Evolutionary conservation across 495 filamentous ascomycete species (phyloP).

Genomic region (Staphylotrichum longicolle): DNA sequence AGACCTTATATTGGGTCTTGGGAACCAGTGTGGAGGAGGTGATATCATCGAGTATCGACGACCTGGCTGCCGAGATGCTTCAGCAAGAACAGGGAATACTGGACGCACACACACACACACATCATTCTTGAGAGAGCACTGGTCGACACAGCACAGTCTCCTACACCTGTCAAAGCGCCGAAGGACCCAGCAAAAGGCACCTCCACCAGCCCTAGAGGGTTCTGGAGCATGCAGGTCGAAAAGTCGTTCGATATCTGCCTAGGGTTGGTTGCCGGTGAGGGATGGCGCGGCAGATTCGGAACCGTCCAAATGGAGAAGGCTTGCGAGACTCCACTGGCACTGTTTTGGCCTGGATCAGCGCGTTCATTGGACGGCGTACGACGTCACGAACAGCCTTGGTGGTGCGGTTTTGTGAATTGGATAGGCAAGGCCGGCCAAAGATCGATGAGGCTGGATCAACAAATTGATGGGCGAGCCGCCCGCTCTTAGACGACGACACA

Average conservation of each 20-base stretch:
- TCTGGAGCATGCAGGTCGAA: background rate
- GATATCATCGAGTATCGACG: too few relatives aligned
- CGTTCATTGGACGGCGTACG: constrained; percentile 11
- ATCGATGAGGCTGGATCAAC: too few relatives aligned
- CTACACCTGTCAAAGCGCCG: background rate
- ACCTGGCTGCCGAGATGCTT: too few relatives aligned
- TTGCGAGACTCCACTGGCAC: background rate
- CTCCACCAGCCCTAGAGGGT: background rate
- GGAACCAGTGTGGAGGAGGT: background rate
- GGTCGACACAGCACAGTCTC: too few relatives aligned
- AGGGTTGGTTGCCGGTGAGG: background rate
- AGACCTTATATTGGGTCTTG: background rate
- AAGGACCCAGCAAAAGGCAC: background rate
- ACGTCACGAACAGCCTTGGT: background rate
- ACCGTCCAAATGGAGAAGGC: background rate
- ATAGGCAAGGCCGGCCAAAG: too few relatives aligned
- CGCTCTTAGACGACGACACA: too few relatives aligned
- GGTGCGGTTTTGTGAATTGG: too few relatives aligned
- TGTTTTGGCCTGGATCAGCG: background rate
- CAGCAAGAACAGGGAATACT: too few relatives aligned
- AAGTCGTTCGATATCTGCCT: background rate
- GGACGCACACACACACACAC: too few relatives aligned
- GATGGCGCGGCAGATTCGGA: too few relatives aligned
- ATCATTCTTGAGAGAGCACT: too few relatives aligned
- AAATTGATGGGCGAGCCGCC: too few relatives aligned